Evolutionary conservation across 495 filamentous ascomycete species (phyloP), one percentile per base, ranked within the genome.

Genomic region (Chaetomium fimeti): DNA sequence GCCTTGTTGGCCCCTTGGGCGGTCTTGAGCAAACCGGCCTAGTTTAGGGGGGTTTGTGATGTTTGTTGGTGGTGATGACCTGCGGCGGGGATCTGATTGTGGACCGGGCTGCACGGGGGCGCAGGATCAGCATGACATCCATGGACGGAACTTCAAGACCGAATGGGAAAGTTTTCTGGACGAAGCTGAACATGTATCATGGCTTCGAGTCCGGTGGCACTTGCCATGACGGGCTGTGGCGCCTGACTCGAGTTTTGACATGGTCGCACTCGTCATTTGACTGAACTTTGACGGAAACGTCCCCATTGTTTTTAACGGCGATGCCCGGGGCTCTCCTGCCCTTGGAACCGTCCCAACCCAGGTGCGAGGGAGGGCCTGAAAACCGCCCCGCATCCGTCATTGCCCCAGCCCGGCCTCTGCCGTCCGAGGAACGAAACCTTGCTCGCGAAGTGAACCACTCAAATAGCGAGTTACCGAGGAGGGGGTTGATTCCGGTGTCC

Each of bases 141-240:
- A 36, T 36, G 32, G 8, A 11, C n/a, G n/a, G n/a, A n/a, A n/a
- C n/a, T 36, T 5, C 5, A 9, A 36, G 32, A 53, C 11, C 2
- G 49, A 20, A 53, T 9, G 32, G 20, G 20, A 22, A 22, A 11
- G 47, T 49, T 9, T 49, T 15, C 7, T 25, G 48, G n/a, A n/a
- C n/a, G n/a, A n/a, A n/a, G n/a, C n/a, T 25, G 20, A n/a, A n/a
- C n/a, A n/a, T n/a, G 24, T 29, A 4, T 13, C 53, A 38, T 22
- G 16, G n/a, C n/a, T 18, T 56, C 32, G 53, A 56, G 53, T 36
- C 27, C 29, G 32, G 53, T 56, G 53, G 18, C 53, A 56, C 53
- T 56, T 56, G 29, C n/a, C 29, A 38, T 56, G 18, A n/a, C n/a
- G n/a, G n/a, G 32, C n/a, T 40, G n/a, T 36, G 6, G 15, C 27